Evolutionary conservation across 768 basidiomycete genomes (phyloP), one percentile per base, ranked within the genome.

Genomic region (Naematelia aurantialba): DNA sequence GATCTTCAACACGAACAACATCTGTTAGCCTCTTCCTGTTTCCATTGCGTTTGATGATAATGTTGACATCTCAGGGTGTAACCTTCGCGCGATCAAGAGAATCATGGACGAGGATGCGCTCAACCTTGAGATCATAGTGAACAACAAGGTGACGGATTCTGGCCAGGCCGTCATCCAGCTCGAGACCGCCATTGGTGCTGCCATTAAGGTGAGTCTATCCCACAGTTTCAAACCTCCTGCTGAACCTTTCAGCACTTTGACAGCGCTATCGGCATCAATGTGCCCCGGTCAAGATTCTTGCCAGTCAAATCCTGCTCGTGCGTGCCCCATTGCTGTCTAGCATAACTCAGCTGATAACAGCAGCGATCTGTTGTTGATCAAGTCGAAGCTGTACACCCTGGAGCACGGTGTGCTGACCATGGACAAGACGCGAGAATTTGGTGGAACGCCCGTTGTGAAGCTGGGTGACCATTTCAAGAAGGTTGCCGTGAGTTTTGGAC

Each of bases 391-490:
- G 66, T 97, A 96, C 80, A 88, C 88, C 55, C 82, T 96, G 52
- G 80, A 86, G 76, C 89, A 96, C 74, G 92, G 92, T 19, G 87
- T 87, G 68, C 83, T 94, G 59, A 83, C 89, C 63, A 88, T 96
- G 82, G 72, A 75, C 74, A 67, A 72, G 24, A 66, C 72, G 19
- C 54, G 76, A 65, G 70, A 77, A 47, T 74, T 75, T 65, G 70
- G 69, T 52, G 74, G 74, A 19, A 80, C 89, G 25, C 94, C 92
- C n/a, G 91, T 94, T 50, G 89, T 97, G 83, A 96, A 96, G 81
- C 84, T 96, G 50, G 91, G 92, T 46, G 90, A 92, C 77, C 88
- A 89, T 76, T 96, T 98, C 85, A 96, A 93, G 83, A 93, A 90
- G 84, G 88, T 89, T 56, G 70, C 73, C 24, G 69, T 72, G 58